Evolutionary conservation across 768 basidiomycete genomes (phyloP), one percentile per base, ranked within the genome.

Genomic region (Tulasnella sp.): DNA sequence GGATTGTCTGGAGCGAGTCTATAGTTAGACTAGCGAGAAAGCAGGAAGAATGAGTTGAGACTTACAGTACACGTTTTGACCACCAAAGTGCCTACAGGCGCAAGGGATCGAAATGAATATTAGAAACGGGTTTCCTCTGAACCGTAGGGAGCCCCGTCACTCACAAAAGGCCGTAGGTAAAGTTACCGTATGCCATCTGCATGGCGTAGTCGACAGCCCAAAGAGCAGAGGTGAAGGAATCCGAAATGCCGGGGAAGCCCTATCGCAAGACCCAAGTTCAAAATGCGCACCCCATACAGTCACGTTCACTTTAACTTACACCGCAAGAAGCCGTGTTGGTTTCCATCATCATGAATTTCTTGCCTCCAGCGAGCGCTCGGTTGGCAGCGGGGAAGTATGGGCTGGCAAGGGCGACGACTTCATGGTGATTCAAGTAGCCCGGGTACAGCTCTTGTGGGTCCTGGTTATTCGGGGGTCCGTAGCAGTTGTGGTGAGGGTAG

Each of bases 301-400:
- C 37, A 34, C 1, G 38, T 31, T 12, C 29, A 3, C 3, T 31
- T n/a, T 34, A 25, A 70, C 69, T 31, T 42, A 88, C 88, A 75
- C 86, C 87, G 80, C 88, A 89, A 58, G 84, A 85, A 0, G 87
- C 87, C 19, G 86, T 85, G 79, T 87, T 91, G 7, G 89, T 91
- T 82, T 92, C 91, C 78, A 91, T 86, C 90, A 91, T 91, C 72
- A 90, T 79, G 45, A 91, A 82, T 29, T 85, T 85, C 76, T 83
- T 83, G 34, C 82, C 81, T n/a, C 78, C 78, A 25, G 77, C 75
- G 79, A 88, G 85, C 2, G 82, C 81, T 39, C 82, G 6, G 29
- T 64, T 37, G 14, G 52, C 73, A 39, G 54, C 52, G 38, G 29
- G 12, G 73, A 74, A 58, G 52, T 74, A 74, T 22, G 73, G 73